A percentile compares a stretch with the other conserved stretches of the same genome.
Evolutionary conservation across 805 yeast species (phyloP).

Genomic region (Starmera amethionina): DNA sequence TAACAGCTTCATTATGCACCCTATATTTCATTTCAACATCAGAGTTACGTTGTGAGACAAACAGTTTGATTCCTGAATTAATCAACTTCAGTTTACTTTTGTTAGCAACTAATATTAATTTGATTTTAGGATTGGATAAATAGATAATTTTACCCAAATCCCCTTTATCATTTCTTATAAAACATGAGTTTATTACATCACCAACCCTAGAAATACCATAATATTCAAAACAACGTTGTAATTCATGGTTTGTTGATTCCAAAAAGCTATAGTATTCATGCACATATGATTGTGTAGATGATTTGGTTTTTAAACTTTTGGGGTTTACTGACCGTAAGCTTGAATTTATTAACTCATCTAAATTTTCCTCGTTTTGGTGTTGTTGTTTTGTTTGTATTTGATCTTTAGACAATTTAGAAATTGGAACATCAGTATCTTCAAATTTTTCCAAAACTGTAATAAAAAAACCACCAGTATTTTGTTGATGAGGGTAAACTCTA

Average conservation of each 20-base stretch:
- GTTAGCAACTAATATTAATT: constrained; percentile 55
- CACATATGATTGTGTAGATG: too few relatives aligned
- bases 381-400: too few relatives aligned
- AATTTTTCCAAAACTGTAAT: constrained; percentile 83
- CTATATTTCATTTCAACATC: constrained; percentile 80
- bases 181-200: constrained; percentile 57
- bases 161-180: constrained; percentile 93
- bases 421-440: too few relatives aligned
- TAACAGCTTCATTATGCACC: constrained; percentile 73
- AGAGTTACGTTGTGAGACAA: constrained; percentile 90
- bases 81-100: constrained; percentile 79
- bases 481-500: constrained; percentile 95
- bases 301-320: too few relatives aligned
- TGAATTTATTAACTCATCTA: too few relatives aligned
- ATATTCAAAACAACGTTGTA: constrained; percentile 75
- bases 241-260: constrained; percentile 53
- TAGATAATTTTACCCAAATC: constrained; percentile 90
- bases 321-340: too few relatives aligned
- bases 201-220: constrained; percentile 49
- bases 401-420: too few relatives aligned
- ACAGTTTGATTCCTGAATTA: constrained; percentile 86
- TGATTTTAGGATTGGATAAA: constrained; percentile 70
- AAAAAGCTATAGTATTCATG: constrained; percentile 83
- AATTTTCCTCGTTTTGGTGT: too few relatives aligned
- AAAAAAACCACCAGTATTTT: constrained; percentile 97